Evolutionary conservation across 1,284 basidiomycete species (phyloP).

Genomic region (Moesziomyces globuligerus): DNA sequence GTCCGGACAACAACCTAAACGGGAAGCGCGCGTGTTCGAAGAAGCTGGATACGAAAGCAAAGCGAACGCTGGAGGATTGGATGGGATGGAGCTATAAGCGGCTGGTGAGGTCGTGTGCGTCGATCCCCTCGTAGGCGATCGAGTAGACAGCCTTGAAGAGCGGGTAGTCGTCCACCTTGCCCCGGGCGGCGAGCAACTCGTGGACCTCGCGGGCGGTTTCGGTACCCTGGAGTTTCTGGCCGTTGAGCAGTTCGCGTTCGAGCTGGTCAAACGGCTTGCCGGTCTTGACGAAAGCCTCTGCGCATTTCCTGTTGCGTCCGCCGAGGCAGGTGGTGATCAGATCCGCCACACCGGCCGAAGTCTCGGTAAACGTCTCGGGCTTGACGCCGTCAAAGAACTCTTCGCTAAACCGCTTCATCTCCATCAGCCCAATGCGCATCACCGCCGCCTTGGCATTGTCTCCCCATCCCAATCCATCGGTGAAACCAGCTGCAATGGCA

Average conservation of each 20-base stretch:
- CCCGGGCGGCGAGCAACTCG: slow-evolving; percentile 70
- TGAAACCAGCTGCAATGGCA: slow-evolving; percentile 72
- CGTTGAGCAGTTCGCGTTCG: slow-evolving; percentile 72
- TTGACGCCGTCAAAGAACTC: slow-evolving; percentile 73
- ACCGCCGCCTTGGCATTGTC: slow-evolving; percentile 74
- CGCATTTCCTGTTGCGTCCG: slow-evolving; percentile 72
- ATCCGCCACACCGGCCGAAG: slow-evolving; percentile 72
- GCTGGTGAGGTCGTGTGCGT: slow-evolving; percentile 68
- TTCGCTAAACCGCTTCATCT: slow-evolving; percentile 69
- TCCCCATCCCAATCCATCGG: slow-evolving; percentile 72
- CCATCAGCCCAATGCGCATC: slow-evolving; percentile 70
- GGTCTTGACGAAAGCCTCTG: slow-evolving; percentile 71
- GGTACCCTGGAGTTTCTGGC: slow-evolving; percentile 73
- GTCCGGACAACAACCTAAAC: neutral
- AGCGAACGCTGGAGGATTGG: neutral
- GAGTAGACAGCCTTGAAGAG: slow-evolving; percentile 71
- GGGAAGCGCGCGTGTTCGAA: neutral
- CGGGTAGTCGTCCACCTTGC: slow-evolving; percentile 71
- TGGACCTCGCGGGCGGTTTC: slow-evolving; percentile 71
- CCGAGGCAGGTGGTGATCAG: slow-evolving; percentile 73
- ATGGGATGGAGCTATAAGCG: slow-evolving; percentile 32
- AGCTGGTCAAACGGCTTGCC: slow-evolving; percentile 72
- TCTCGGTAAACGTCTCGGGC: slow-evolving; percentile 71
- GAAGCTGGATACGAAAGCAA: neutral
- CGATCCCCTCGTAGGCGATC: slow-evolving; percentile 63